Evolutionary conservation across 2,329 filamentous ascomycete genomes (phyloP), one percentile per base, ranked within the genome.

Genomic region (Aspergillus chevalieri): DNA sequence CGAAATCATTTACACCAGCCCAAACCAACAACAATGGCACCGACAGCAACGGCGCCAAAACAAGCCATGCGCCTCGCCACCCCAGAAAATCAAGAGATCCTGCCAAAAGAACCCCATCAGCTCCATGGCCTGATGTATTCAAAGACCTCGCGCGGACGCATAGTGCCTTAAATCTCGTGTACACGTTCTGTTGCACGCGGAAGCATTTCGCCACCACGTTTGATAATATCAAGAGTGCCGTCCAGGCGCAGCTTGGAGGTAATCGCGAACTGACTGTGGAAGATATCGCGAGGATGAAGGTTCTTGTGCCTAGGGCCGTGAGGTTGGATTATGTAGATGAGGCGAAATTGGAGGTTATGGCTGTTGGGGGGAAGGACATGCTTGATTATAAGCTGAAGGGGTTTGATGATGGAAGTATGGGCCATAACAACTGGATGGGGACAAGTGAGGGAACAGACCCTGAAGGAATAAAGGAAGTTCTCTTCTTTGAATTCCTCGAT

Each of bases 181-280:
- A 89, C 61, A 97, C 93, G 0, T 97, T 98, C 65, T 95, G 89
- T 72, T 93, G 85, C 65, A 92, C 92, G 1, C 84, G 93, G 43
- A 96, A 95, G 65, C 88, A 97, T 61, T 78, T 97, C 24, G 84
- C 88, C 0, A 97, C 93, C 0, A 96, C 92, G 0, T 89, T 96
- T 57, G 87, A 93, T 14, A 95, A 86, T 5, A 87, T 98, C 43
- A 89, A 85, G 58, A 80, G 83, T 7, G 82, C 92, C 0, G 92
- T 97, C 1, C 89, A 96, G 67, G 81, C 81, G 0, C 89, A 96
- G 63, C 90, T 84, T 52, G 85, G 86, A 59, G 65, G 65, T 1
- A 21, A 21, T 14, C 79, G 81, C 21, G 74, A 83, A 15, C 70
- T 98, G 39, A 75, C 76, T 0, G 72, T 93, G 17, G 83, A 87